A percentile compares a stretch with the other conserved stretches of the same genome.
Conservation (phyloP, 371 early-diverging fungal species). For the Fennellomyces sp. region DNA sequence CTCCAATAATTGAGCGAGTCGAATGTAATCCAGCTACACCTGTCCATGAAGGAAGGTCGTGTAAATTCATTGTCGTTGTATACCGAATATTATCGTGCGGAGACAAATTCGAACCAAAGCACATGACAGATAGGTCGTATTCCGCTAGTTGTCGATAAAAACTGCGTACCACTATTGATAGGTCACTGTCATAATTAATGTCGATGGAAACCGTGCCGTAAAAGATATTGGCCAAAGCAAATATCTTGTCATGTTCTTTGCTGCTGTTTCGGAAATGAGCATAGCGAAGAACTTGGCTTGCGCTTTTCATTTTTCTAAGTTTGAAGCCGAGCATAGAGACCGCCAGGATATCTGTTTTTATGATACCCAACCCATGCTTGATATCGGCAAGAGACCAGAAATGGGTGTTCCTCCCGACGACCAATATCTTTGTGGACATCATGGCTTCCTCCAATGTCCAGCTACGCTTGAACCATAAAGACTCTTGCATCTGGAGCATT, state of each 20-base stretch:
- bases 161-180: background rate
- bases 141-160: background rate
- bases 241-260: background rate
- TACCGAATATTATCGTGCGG: background rate
- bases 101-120: background rate
- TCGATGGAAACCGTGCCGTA: background rate
- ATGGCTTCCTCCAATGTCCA: background rate
- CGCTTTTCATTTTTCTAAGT: background rate
- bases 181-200: background rate
- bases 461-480: background rate
- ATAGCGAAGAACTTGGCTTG: background rate
- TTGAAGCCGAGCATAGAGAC: background rate
- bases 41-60: background rate
- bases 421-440: background rate
- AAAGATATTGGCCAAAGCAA: background rate
- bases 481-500: background rate
- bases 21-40: background rate
- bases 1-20: background rate
- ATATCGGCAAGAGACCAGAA: background rate
- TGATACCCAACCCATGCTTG: background rate
- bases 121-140: background rate
- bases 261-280: background rate
- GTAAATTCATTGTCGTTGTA: background rate
- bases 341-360: background rate
- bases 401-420: background rate